Conservation (phyloP, 768 basidiomycete genomes). For the Lentinula edodes region DNA sequence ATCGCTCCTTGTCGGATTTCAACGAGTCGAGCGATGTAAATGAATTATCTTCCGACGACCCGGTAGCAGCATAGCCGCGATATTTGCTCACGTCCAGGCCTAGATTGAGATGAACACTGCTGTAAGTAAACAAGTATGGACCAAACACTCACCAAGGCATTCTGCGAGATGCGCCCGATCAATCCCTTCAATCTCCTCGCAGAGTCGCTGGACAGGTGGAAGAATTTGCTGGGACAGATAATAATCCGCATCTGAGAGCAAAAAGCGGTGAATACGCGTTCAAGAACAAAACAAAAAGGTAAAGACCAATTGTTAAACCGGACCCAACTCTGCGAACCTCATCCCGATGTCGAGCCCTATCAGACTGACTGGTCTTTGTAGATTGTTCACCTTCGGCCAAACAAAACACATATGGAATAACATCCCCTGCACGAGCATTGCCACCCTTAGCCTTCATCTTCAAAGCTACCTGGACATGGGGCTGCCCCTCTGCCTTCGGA, state of each 20-base stretch:
- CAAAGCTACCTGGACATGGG: constrained; percentile 94
- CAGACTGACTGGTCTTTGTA: constrained; percentile 76
- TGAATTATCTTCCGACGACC: constrained; percentile 50
- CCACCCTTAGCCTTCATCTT: constrained; percentile 82
- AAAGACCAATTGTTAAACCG: constrained; percentile 71
- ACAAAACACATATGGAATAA: constrained; percentile 96
- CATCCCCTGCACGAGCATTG: constrained; percentile 81
- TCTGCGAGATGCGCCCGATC: constrained; percentile 90
- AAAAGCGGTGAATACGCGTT: constrained; percentile 6
- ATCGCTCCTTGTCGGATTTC: constrained; percentile 82
- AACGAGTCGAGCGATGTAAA: constrained; percentile 86
- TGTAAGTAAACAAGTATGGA: not conserved
- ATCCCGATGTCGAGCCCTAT: constrained; percentile 90
- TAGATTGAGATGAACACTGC: constrained; percentile 16
- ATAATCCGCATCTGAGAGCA: constrained; percentile 72
- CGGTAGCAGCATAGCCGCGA: constrained; percentile 29
- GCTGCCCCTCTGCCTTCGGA: constrained; percentile 90
- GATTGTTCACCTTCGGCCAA: constrained; percentile 65
- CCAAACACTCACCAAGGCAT: constrained; percentile 67
- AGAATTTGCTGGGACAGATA: constrained; percentile 90
- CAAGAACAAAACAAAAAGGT: not conserved
- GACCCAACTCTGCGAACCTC: constrained; percentile 70
- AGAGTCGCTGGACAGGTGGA: constrained; percentile 91
- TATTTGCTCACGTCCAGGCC: constrained; percentile 61
- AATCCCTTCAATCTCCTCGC: constrained; percentile 95